A percentile compares a stretch with the other conserved stretches of the same genome.
These are phyloP conservation scores for Hirsutella rhossiliensis DNA, from an alignment of 2,329 filamentous ascomycete genomes.

Conservation along the genomic window DNA sequence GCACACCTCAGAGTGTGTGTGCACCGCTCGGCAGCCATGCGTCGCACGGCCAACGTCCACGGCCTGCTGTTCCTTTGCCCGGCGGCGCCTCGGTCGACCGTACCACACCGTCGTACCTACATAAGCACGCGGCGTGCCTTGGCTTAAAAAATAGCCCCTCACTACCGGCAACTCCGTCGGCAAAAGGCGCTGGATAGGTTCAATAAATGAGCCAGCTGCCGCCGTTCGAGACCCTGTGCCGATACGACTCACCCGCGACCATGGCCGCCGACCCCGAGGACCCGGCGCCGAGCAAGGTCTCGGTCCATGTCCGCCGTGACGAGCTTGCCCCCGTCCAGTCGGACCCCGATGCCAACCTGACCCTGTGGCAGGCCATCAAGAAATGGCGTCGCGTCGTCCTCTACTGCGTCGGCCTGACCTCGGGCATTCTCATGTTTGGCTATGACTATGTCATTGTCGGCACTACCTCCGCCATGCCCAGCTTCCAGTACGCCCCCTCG, in stretches of 20 bases:
- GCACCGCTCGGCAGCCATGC: too few relatives aligned
- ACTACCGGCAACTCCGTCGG: background rate
- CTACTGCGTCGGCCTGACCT: conserved; percentile 13
- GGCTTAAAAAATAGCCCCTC: too few relatives aligned
- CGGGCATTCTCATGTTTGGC: conserved; percentile 14
- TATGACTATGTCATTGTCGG: conserved; percentile 18
- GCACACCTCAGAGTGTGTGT: too few relatives aligned
- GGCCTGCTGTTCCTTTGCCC: too few relatives aligned
- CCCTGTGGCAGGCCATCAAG: conserved; percentile 10
- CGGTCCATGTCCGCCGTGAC: background rate
- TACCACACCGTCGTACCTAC: too few relatives aligned
- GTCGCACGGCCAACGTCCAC: too few relatives aligned
- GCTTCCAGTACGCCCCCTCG: conserved; percentile 11
- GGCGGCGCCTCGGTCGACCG: too few relatives aligned
- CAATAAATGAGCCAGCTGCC: background rate
- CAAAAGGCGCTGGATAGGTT: too few relatives aligned
- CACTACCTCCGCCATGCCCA: conserved; percentile 17
- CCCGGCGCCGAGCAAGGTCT: background rate
- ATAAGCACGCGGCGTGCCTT: too few relatives aligned
- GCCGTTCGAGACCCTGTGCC: background rate
- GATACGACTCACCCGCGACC: background rate
- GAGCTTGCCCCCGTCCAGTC: background rate
- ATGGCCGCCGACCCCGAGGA: too few relatives aligned
- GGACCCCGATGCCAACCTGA: background rate
- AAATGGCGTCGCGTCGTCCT: conserved; percentile 12